A percentile compares a stretch with the other conserved stretches of the same genome.
These are phyloP conservation scores for Darksidea phi DNA, from an alignment of 495 filamentous ascomycete genomes.

Conservation along the genomic window DNA sequence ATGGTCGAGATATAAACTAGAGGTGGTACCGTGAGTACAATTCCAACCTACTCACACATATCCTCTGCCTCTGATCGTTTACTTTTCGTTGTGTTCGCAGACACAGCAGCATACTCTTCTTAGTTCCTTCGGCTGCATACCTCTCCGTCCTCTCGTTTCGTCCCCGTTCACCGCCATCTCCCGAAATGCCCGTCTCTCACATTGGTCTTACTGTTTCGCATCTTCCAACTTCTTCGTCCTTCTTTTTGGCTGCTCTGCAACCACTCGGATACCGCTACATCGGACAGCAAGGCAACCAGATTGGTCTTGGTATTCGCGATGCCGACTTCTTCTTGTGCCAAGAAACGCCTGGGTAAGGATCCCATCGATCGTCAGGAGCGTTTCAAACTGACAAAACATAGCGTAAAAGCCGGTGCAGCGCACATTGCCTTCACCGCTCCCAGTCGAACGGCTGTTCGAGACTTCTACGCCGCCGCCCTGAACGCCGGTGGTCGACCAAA, in stretches of 20 bases:
- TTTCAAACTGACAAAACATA: constrained; percentile 33
- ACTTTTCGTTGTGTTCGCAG: constrained; percentile 11
- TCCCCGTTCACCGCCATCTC: constrained; percentile 26
- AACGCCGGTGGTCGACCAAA: constrained; percentile 59
- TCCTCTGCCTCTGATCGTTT: constrained; percentile 10
- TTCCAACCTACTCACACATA: neutral
- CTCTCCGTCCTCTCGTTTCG: constrained; percentile 27
- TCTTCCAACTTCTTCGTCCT: constrained; percentile 73
- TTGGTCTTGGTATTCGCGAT: constrained; percentile 58
- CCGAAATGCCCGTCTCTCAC: constrained; percentile 57
- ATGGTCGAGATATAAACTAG: constrained; percentile 22
- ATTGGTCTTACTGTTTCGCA: constrained; percentile 67
- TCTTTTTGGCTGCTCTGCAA: constrained; percentile 73
- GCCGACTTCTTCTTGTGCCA: constrained; percentile 62
- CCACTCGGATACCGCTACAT: constrained; percentile 75
- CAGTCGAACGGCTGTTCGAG: constrained; percentile 52
- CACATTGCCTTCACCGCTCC: constrained; percentile 61
- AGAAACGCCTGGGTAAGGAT: constrained; percentile 54
- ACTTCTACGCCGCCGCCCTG: constrained; percentile 60
- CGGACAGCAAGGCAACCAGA: constrained; percentile 45
- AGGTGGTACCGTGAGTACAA: constrained; percentile 8
- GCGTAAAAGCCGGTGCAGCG: constrained; percentile 51
- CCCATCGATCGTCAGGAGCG: constrained; percentile 12
- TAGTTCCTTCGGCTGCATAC: neutral
- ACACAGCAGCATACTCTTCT: constrained; percentile 3